Evolutionary conservation across 176 grass and related monocot species (phyloP), one percentile per base, ranked within the genome.

Genomic region (Avena atlantica): DNA sequence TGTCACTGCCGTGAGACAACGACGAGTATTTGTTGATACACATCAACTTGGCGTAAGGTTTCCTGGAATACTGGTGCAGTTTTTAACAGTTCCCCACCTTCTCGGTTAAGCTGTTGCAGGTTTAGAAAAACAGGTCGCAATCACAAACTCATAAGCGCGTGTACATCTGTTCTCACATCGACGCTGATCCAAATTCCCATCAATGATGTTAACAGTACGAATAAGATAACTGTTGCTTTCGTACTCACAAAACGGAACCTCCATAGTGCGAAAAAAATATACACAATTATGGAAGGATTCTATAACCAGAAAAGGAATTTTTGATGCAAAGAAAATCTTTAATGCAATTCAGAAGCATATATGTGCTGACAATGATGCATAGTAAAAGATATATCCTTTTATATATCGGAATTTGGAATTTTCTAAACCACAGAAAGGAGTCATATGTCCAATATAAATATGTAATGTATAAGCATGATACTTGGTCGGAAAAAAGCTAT

Each of bases 81-180:
- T 81, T 71, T 81, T 75, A 52, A 52, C 13, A 64, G 52, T 42
- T 15, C 68, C 66, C 85, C 9, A 52, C 10, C 68, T 63, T 87
- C 63, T 63, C 55, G 75, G 45, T 55, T 76, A 52, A 81, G 67
- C 27, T 82, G 73, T 81, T 61, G 57, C 68, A 62, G 24, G 68
- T 40, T 87, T n/a, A 74, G 45, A 70, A 53, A 24, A 73, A 62
- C 12, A 13, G 10, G 25, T 70, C 29, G 23, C 48, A 78, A 24
- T 66, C 20, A 44, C 61, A 86, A 57, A 78, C 67, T 58, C 74
- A 9, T 42, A 76, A 7, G 71, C 68, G 24, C 59, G 9, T 27
- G 51, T 59, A 31, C 17, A 37, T 70, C 66, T 49, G 52, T 47
- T 74, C 24, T 66, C 58, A 76, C 70, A 66, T 75, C 44, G 11